Base-by-base conservation (phyloP, 108 stramenopile species). In the Cyclotella baltica region DNA sequence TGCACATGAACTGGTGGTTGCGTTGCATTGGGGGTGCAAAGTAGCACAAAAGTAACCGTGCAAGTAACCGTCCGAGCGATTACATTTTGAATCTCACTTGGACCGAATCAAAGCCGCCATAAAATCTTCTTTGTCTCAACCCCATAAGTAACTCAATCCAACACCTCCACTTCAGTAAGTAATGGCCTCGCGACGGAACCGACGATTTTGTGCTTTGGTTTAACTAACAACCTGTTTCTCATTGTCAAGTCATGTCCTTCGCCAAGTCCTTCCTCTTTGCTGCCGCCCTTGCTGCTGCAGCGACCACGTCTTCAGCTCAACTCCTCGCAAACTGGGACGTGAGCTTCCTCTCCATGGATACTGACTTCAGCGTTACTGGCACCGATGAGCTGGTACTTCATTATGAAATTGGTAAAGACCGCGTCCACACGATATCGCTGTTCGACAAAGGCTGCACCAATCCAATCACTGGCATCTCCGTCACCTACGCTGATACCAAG, bases 241-340 rank as follows among this genome's bases (percentile, higher is more conserved):
- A n/a, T n/a, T n/a, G n/a, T n/a, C n/a, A 48, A n/a, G n/a, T 48
- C 47, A 57, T 57, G 55, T 57, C 55, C 15, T 57, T 57, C 27
- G 61, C 67, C 66, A 67, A 61, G 19, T 80, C 71, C 16, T n/a
- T 52, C 35, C 15, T 58, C 65, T 4, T 66, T 2, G 64, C 65
- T 29, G 56, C 66, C 23, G 33, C 36, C 9, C 64, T 73, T 27
- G 35, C 73, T 28, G 56, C 31, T 15, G 13, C 61, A 35, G 67
- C 56, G 9, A 67, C 56, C 6, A 57, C 57, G 3, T n/a, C 70
- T 4, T 48, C 57, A 4, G 78, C 72, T 48, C 56, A 67, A 37
- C 22, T 29, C 2, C 62, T 73, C 47, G 72, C 47, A 62, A 80
- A 80, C 33, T 80, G 71, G 65, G 78, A 80, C 35, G 70, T 80